These are phyloP conservation scores for Coemansia sp. DNA, from an alignment of 192 early-diverging fungal species.

Conservation along the genomic window DNA sequence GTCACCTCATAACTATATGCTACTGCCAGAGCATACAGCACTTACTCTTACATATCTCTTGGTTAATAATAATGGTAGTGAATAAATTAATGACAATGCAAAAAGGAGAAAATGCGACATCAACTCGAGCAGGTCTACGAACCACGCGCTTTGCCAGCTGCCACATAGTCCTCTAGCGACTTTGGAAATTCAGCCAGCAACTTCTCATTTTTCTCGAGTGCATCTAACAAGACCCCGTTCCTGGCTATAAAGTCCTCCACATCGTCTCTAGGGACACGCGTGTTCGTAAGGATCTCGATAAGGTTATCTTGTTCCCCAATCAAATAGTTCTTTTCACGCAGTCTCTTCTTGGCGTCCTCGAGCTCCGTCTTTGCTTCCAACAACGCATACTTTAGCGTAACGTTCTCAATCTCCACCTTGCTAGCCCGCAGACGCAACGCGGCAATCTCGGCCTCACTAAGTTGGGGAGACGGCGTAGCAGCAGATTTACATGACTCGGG, in stretches of 20 bases:
- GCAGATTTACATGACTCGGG: slow-evolving; percentile 4
- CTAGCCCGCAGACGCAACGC: slow-evolving; percentile 12
- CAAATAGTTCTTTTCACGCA: slow-evolving; percentile 51
- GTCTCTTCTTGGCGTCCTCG: slow-evolving; percentile 41
- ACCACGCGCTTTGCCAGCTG: slow-evolving; percentile 9
- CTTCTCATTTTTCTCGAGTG: no score
- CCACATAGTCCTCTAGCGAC: slow-evolving; percentile 49
- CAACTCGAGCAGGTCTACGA: neutral
- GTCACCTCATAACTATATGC: no score
- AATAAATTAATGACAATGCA: neutral
- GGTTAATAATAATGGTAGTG: neutral
- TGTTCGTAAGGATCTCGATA: no score
- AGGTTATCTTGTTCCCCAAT: no score
- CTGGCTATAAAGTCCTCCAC: no score
- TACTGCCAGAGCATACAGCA: no score
- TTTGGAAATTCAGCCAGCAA: no score
- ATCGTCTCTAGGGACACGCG: no score
- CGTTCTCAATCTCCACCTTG: slow-evolving; percentile 40
- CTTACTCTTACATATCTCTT: no score
- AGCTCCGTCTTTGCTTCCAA: slow-evolving; percentile 52
- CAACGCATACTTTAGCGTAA: slow-evolving; percentile 45
- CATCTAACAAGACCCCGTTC: no score
- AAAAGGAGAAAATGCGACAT: neutral
- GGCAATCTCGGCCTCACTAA: slow-evolving; percentile 7
- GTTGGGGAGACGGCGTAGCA: neutral